A percentile compares a stretch with the other conserved stretches of the same genome.
Conservation (phyloP, 106 monocot species). For the Allium fistulosum region DNA sequence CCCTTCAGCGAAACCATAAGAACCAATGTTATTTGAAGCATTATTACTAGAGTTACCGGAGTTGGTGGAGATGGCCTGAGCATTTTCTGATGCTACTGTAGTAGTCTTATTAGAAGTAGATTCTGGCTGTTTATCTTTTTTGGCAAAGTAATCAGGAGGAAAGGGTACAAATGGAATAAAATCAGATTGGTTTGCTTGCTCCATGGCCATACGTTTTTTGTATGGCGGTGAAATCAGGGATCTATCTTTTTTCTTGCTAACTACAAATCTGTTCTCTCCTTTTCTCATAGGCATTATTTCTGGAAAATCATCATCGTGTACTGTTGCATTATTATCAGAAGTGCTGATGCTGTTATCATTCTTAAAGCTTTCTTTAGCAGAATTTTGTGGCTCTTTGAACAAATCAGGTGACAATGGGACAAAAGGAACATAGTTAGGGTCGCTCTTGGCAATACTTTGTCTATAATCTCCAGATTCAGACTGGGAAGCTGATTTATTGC, state of each 20-base stretch:
- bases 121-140: conserved; percentile 54
- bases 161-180: conserved; percentile 97
- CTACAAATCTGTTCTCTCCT: conserved; percentile 76
- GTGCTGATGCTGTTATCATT: conserved; percentile 12
- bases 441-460: conserved; percentile 23
- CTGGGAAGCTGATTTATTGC: conserved; percentile 17
- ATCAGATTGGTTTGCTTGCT: conserved; percentile 60
- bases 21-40: no score
- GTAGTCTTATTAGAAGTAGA: not conserved
- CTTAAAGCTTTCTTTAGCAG: conserved; percentile 9
- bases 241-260: conserved; percentile 73
- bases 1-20: no score
- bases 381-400: conserved; percentile 31
- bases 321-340: conserved; percentile 16
- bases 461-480: conserved; percentile 9
- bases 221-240: conserved; percentile 76
- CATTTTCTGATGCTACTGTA: conserved; percentile 8
- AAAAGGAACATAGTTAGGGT: conserved; percentile 58
- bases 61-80: not conserved
- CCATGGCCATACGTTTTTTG: conserved; percentile 71
- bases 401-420: conserved; percentile 67
- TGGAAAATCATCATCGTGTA: conserved; percentile 52
- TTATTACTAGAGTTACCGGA: not conserved
- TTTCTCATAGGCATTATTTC: conserved; percentile 92
- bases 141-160: conserved; percentile 94